Base-by-base conservation (phyloP, 2,329 filamentous ascomycete species). In the Scytalidium sp. region DNA sequence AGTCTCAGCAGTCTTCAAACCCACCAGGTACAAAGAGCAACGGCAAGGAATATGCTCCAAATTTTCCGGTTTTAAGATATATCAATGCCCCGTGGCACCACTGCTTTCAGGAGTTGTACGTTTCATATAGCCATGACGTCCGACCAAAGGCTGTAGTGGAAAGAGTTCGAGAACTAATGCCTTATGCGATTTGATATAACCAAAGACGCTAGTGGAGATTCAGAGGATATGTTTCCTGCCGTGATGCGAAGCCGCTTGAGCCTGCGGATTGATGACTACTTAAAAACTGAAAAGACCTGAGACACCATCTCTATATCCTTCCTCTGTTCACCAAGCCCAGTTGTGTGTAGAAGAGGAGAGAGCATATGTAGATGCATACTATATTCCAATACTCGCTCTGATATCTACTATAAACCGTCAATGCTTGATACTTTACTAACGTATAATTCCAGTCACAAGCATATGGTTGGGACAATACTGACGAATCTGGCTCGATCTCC, bases 241-340 rank as follows among this genome's bases (percentile, higher is more conserved):
- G n/a, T 54, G 52, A 50, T 52, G 32, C 59, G 55, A 64, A 65
- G 54, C 64, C 65, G 67, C 61, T 52, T 40, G 55, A 61, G 58
- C 46, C 49, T 54, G 64, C 65, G 64, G 66, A 50, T 52, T 73
- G 70, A 71, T 59, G 70, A 68, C 64, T 59, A 44, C 48, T 47
- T 67, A 67, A 64, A 77, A 80, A 87, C 83, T 87, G 83, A 87
- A 87, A 88, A 88, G 84, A 88, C 79, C 85, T 88, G 85, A 88
- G 76, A 74, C 74, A 59, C 51, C 49, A 56, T 43, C 42, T 41
- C 27, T n/a, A 36, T 36, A n/a, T 36, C 5, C 7, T 36, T 41
- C n/a, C 29, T 50, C 29, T 25, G 17, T 25, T 45, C 19, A n/a
- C 6, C 22, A 19, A 13, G 25, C 25, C 25, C 32, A n/a, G n/a